Percentiles rank a stretch among this genome's conserved stretches.
These are phyloP conservation scores for Torulaspora delbrueckii DNA, from an alignment of 805 yeast species.

Conservation along the genomic window DNA sequence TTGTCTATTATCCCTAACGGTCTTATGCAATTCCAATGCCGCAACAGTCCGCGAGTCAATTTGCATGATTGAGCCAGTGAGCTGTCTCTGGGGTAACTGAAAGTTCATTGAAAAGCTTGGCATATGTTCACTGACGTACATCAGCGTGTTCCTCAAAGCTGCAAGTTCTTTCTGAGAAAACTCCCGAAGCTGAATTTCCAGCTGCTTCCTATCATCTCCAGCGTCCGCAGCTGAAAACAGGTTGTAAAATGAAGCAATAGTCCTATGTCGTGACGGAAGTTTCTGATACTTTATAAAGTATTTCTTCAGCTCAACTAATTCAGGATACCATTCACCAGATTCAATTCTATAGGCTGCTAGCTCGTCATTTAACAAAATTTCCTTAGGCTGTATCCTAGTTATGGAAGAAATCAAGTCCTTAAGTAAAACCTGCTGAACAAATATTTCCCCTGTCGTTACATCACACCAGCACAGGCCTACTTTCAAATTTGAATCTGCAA, in stretches of 20 bases:
- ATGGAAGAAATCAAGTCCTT: conserved; percentile 64
- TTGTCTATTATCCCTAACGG: conserved; percentile 51
- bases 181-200: conserved; percentile 22
- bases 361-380: conserved; percentile 56
- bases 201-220: conserved; percentile 26
- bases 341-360: conserved; percentile 39
- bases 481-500: conserved; percentile 36
- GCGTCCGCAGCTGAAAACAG: conserved; percentile 35
- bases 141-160: conserved; percentile 58
- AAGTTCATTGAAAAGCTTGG: conserved; percentile 63
- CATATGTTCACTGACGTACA: conserved; percentile 67
- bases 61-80: conserved; percentile 53
- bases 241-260: conserved; percentile 36
- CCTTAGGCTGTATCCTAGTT: conserved; percentile 75
- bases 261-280: conserved; percentile 40
- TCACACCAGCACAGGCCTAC: conserved; percentile 89
- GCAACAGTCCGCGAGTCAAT: conserved; percentile 77
- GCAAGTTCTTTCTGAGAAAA: conserved; percentile 47
- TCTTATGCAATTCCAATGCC: conserved; percentile 64
- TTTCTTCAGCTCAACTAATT: conserved; percentile 52
- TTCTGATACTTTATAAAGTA: conserved; percentile 54
- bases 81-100: conserved; percentile 59
- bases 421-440: conserved; percentile 58
- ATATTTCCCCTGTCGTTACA: conserved; percentile 74
- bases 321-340: conserved; percentile 52